Evolutionary conservation across 106 monocot species (phyloP).

Genomic region (Cymbidium sinense): DNA sequence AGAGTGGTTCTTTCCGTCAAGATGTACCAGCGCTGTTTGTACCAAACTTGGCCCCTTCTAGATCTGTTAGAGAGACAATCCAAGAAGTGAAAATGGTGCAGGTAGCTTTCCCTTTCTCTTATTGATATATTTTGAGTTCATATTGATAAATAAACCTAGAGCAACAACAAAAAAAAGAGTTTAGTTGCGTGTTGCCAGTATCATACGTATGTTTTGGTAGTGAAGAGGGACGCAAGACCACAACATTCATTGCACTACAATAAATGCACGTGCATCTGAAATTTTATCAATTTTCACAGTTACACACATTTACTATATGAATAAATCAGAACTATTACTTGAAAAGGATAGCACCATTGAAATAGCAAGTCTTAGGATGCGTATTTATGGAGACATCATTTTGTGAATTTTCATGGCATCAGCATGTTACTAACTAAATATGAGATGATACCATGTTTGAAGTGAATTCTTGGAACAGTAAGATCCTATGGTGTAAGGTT

Average conservation of each 20-base stretch:
- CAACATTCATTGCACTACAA: neutral
- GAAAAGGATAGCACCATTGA: neutral
- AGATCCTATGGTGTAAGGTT: neutral
- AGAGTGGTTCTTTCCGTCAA: slow-evolving; percentile 17
- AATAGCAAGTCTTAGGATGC: neutral
- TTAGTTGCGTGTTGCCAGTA: neutral
- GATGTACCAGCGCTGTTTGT: slow-evolving; percentile 69
- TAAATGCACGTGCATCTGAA: neutral
- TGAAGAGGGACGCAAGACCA: neutral
- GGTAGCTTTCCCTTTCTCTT: slow-evolving; percentile 23
- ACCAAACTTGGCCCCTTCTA: slow-evolving; percentile 73
- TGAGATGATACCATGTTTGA: neutral
- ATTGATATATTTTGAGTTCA: neutral
- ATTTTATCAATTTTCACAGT: too few species aligned
- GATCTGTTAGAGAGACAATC: slow-evolving; percentile 77
- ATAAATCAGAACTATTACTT: neutral
- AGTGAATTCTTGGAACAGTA: neutral
- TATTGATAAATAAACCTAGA: neutral
- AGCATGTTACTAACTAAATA: neutral
- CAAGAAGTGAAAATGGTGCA: slow-evolving; percentile 98
- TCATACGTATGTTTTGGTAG: neutral
- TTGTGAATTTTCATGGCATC: neutral
- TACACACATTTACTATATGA: neutral
- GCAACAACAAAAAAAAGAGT: neutral
- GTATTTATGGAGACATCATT: neutral